Evolutionary conservation across 495 filamentous ascomycete species (phyloP).

Genomic region (Penicillium subrubescens): DNA sequence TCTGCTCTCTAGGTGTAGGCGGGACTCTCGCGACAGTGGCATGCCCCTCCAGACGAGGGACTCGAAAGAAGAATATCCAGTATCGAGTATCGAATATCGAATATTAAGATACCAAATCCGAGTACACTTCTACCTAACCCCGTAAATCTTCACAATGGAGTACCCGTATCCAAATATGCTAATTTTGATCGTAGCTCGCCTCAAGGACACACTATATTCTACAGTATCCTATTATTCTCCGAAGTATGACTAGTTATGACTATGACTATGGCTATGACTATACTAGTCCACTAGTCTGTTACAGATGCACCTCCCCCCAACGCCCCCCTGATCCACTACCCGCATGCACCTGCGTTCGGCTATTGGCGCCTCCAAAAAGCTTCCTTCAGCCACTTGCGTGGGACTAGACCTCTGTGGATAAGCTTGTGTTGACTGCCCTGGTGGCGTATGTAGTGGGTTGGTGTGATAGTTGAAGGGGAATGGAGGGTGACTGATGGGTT

Average conservation of each 20-base stretch:
- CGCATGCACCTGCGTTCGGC: conserved; percentile 5
- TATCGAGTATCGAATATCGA: conserved; percentile 1
- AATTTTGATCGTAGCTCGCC: neutral
- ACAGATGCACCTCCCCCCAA: conserved; percentile 1
- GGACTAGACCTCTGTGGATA: conserved; percentile 14
- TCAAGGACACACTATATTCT: neutral
- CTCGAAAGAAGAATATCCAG: conserved; percentile 7
- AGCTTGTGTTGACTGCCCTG: conserved; percentile 20
- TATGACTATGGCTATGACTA: neutral
- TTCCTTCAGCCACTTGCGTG: conserved; percentile 29
- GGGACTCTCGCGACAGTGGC: conserved; percentile 12
- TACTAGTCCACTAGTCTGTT: neutral
- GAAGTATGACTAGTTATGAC: too few relatives aligned
- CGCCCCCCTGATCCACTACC: conserved; percentile 7
- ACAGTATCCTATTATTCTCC: too few relatives aligned
- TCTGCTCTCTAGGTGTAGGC: neutral
- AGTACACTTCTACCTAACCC: conserved; percentile 19
- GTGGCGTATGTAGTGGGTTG: neutral
- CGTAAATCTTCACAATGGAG: neutral
- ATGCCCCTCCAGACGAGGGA: conserved; percentile 12
- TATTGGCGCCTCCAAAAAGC: conserved; percentile 23
- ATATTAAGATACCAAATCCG: conserved; percentile 24
- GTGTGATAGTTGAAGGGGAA: neutral
- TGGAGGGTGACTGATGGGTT: too few relatives aligned
- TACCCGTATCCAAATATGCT: neutral